Evolutionary conservation across 805 yeast species (phyloP).

Genomic region (Wickerhamiella vanderwaltii): DNA sequence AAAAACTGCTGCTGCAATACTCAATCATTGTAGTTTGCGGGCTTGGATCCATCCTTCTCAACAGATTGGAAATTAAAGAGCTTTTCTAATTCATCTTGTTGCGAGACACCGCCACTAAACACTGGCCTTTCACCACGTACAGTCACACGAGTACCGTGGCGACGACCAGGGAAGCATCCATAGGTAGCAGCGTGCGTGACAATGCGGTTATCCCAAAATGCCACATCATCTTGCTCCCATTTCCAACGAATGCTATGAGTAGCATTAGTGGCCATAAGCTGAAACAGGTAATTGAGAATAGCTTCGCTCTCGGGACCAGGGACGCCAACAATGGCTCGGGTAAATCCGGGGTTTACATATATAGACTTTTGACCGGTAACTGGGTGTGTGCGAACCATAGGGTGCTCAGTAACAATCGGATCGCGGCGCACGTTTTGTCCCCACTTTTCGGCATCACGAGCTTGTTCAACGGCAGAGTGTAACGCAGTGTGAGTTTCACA

Average conservation of each 20-base stretch:
- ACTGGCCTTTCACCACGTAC: conserved; percentile 43
- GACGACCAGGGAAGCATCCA: conserved; percentile 27
- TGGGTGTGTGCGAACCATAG: conserved; percentile 50
- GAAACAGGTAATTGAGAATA: conserved; percentile 44
- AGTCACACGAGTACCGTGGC: conserved; percentile 43
- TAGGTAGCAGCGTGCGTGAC: conserved; percentile 40
- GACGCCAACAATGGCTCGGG: conserved; percentile 56
- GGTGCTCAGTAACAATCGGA: conserved; percentile 45
- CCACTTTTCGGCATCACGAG: conserved; percentile 28
- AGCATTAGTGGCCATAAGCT: conserved; percentile 22
- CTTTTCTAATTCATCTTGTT: conserved; percentile 13
- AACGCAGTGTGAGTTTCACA: conserved; percentile 47
- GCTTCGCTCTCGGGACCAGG: conserved; percentile 59
- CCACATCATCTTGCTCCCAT: conserved; percentile 37
- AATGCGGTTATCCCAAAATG: conserved; percentile 46
- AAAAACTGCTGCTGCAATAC: too few relatives aligned
- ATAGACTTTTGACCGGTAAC: conserved; percentile 51
- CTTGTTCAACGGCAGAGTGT: conserved; percentile 41
- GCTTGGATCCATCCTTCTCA: conserved; percentile 10
- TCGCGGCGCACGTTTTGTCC: conserved; percentile 40
- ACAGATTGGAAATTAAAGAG: not conserved
- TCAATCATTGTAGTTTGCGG: conserved; percentile 11
- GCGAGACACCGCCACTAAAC: conserved; percentile 29
- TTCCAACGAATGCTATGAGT: conserved; percentile 38
- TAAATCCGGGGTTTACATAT: conserved; percentile 45